These are phyloP conservation scores for Coriolopsis trogii DNA, from an alignment of 1,284 basidiomycete species.

Conservation along the genomic window DNA sequence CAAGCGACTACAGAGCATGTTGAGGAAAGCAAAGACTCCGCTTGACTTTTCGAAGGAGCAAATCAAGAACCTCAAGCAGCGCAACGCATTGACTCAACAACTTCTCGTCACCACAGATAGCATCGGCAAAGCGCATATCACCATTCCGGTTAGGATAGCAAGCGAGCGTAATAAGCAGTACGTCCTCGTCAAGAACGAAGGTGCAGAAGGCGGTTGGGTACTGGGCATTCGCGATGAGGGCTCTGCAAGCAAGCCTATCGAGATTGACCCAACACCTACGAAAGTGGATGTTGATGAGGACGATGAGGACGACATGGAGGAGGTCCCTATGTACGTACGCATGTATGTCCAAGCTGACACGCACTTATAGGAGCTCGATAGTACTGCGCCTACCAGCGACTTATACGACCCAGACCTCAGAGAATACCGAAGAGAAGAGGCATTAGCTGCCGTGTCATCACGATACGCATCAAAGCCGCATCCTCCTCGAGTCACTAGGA, in stretches of 20 bases:
- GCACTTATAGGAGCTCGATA: constrained; percentile 34
- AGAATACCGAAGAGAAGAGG: constrained; percentile 66
- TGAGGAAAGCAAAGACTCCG: constrained; percentile 78
- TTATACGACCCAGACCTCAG: constrained; percentile 67
- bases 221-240: constrained; percentile 87
- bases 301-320: constrained; percentile 75
- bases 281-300: constrained; percentile 48
- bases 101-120: constrained; percentile 93
- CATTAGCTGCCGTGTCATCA: constrained; percentile 63
- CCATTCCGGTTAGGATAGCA: constrained; percentile 91
- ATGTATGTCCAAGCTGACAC: background rate
- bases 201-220: constrained; percentile 88
- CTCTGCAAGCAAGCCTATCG: constrained; percentile 83
- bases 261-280: constrained; percentile 59
- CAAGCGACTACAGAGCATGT: constrained; percentile 90
- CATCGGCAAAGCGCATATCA: constrained; percentile 87
- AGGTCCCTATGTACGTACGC: constrained; percentile 66
- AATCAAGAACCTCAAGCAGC: constrained; percentile 86
- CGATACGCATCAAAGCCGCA: constrained; percentile 53
- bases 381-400: constrained; percentile 17
- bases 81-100: constrained; percentile 94
- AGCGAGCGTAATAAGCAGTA: constrained; percentile 95
- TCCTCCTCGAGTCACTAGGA: constrained; percentile 35
- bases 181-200: constrained; percentile 89
- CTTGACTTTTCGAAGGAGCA: constrained; percentile 97